Percentiles rank a stretch among this genome's conserved stretches.
phyloP scores from a whole-genome alignment of 2,329 filamentous ascomycete species.

The Claviceps fusiformis region DNA sequence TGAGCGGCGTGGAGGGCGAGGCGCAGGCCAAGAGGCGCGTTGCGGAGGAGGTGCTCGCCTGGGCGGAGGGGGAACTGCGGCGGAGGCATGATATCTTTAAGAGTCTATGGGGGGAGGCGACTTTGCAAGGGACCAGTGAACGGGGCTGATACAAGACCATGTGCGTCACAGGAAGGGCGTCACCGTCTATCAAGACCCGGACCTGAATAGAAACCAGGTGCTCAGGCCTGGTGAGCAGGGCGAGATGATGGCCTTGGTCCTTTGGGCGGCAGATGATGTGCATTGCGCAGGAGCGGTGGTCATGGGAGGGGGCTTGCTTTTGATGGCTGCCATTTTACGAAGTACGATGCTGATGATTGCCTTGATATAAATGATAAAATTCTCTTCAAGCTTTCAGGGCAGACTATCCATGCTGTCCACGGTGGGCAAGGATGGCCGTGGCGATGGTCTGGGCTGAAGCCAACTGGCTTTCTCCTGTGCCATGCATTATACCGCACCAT shows the following conservation, averaged over 20 bases:
- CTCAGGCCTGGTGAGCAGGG: no score
- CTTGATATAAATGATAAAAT: neutral
- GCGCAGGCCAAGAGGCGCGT: conserved; percentile 24
- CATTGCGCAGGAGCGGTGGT: no score
- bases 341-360: neutral
- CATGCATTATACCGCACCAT: neutral
- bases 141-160: neutral
- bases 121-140: neutral
- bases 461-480: neutral
- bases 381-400: no score
- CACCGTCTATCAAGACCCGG: no score
- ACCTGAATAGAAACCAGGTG: no score
- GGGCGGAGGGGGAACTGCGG: conserved; percentile 17
- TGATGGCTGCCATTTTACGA: no score
- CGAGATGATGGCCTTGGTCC: no score
- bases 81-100: conserved; percentile 3
- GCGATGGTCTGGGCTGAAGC: neutral
- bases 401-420: no score
- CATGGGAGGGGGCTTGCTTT: no score
- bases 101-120: conserved; percentile 1
- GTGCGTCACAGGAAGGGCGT: no score
- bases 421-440: no score
- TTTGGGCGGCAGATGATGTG: no score
- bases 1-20: conserved; percentile 21
- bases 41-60: conserved; percentile 24